A percentile compares a stretch with the other conserved stretches of the same genome.
Conservation (phyloP, 1,284 basidiomycete species). For the Spongispora temasekensis region DNA sequence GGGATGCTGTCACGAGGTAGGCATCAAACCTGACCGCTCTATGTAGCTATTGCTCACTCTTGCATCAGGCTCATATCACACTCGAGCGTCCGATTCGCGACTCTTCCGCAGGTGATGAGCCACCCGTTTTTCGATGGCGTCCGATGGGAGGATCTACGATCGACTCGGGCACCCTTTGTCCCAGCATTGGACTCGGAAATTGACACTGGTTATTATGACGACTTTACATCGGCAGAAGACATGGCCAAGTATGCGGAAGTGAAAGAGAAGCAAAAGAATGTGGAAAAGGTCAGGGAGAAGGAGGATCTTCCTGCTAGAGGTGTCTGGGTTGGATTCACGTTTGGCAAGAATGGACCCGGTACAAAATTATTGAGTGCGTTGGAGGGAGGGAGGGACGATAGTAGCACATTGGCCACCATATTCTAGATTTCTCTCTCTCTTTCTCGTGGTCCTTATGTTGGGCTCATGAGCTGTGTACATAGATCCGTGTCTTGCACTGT, state of each 20-base stretch:
- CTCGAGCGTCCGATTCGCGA: constrained; percentile 77
- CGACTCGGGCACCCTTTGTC: constrained; percentile 88
- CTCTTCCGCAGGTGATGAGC: constrained; percentile 69
- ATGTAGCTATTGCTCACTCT: constrained; percentile 9
- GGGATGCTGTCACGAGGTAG: constrained; percentile 92
- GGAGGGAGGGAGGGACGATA: constrained; percentile 46
- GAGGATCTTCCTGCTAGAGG: constrained; percentile 75
- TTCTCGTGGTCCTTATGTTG: no score
- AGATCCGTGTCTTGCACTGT: no score
- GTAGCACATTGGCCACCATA: constrained; percentile 62
- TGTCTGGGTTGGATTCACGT: constrained; percentile 98
- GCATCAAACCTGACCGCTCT: no score
- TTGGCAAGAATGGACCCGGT: constrained; percentile 83
- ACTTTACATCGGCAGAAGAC: constrained; percentile 90
- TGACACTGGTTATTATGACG: constrained; percentile 98
- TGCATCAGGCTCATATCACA: constrained; percentile 66
- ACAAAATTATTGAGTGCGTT: constrained; percentile 38
- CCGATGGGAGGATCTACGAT: constrained; percentile 79
- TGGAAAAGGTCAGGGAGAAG: constrained; percentile 89
- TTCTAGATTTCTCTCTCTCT: no score
- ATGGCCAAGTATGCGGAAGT: constrained; percentile 99
- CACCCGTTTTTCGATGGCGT: constrained; percentile 87
- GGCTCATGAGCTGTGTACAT: no score
- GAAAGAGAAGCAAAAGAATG: constrained; percentile 94
- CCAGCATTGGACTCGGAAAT: constrained; percentile 94